Conservation (phyloP, 805 yeast genomes). For the Phaffomyces antillensis region DNA sequence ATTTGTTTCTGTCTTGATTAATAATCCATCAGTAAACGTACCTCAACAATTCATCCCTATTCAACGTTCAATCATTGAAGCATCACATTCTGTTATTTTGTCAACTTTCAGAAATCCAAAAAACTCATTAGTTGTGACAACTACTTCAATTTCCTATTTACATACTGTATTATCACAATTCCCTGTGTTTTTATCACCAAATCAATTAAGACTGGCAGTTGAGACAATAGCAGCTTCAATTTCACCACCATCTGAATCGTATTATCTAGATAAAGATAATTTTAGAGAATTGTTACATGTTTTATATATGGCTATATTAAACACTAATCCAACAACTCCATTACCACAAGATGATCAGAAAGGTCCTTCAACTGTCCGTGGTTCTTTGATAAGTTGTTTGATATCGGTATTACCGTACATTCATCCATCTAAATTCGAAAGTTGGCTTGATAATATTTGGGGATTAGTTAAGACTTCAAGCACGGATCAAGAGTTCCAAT, state of each 20-base stretch:
- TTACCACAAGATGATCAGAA: constrained; percentile 13
- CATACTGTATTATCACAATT: constrained; percentile 45
- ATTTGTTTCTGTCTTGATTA: constrained; percentile 18
- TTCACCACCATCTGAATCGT: constrained; percentile 30
- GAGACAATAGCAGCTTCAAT: constrained; percentile 44
- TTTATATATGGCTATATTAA: constrained; percentile 35
- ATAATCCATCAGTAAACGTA: constrained; percentile 5
- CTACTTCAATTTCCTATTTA: constrained; percentile 33
- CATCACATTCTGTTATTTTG: constrained; percentile 55
- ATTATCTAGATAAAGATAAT: constrained; percentile 22
- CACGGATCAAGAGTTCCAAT: constrained; percentile 30
- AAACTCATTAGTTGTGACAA: constrained; percentile 18
- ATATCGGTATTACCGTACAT: constrained; percentile 48
- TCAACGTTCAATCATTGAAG: constrained; percentile 40
- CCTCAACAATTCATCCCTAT: constrained; percentile 4
- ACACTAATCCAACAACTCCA: constrained; percentile 27
- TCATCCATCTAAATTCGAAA: constrained; percentile 33
- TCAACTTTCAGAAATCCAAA: constrained; percentile 23
- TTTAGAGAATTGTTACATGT: constrained; percentile 33
- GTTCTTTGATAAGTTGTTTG: constrained; percentile 40
- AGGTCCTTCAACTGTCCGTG: constrained; percentile 31
- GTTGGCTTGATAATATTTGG: constrained; percentile 44
- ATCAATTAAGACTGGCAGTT: constrained; percentile 51
- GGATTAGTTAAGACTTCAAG: constrained; percentile 26
- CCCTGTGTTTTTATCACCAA: constrained; percentile 45